Evolutionary conservation across 768 basidiomycete species (phyloP).

Genomic region (Epithele typhae): DNA sequence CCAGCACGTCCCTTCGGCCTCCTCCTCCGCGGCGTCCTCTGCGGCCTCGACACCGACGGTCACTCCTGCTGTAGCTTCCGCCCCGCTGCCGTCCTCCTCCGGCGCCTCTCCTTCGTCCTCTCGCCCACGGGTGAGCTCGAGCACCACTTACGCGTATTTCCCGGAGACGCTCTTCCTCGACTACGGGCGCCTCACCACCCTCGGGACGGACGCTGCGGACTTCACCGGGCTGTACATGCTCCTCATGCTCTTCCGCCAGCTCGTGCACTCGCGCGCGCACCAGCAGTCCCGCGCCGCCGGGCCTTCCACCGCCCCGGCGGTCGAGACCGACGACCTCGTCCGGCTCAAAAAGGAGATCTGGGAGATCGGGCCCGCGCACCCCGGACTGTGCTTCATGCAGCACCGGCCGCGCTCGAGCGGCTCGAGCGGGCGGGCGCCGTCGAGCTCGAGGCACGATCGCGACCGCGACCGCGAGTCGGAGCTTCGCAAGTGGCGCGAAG

Average conservation of each 20-base stretch:
- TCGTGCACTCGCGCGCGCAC: constrained; percentile 44
- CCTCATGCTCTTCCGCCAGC: constrained; percentile 74
- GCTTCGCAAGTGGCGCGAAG: constrained; percentile 40
- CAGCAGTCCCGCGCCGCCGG: constrained; percentile 1
- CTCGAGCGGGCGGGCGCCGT: constrained; percentile 6
- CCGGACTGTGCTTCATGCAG: constrained; percentile 54
- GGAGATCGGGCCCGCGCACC: constrained; percentile 56
- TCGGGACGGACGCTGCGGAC: constrained; percentile 73
- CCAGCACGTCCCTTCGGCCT: constrained; percentile 4
- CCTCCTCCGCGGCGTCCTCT: constrained; percentile 2
- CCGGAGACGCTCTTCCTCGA: constrained; percentile 85
- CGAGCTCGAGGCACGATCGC: constrained; percentile 10
- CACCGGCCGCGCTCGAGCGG: constrained; percentile 13
- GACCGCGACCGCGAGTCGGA: constrained; percentile 38
- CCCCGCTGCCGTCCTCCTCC: constrained; percentile 49
- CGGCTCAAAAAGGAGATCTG: constrained; percentile 72
- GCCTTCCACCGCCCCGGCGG: constrained; percentile 19
- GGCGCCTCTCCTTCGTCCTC: constrained; percentile 39
- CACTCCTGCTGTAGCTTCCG: background rate
- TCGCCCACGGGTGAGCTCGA: constrained; percentile 22
- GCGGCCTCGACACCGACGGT: constrained; percentile 8
- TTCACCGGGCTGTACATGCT: constrained; percentile 75
- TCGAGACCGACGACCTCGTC: constrained; percentile 48
- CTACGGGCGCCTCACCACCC: constrained; percentile 57
- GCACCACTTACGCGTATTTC: constrained; percentile 38